Evolutionary conservation across 1,139 yeast genomes (phyloP).

Genomic region (Blastobotrys indianensis): DNA sequence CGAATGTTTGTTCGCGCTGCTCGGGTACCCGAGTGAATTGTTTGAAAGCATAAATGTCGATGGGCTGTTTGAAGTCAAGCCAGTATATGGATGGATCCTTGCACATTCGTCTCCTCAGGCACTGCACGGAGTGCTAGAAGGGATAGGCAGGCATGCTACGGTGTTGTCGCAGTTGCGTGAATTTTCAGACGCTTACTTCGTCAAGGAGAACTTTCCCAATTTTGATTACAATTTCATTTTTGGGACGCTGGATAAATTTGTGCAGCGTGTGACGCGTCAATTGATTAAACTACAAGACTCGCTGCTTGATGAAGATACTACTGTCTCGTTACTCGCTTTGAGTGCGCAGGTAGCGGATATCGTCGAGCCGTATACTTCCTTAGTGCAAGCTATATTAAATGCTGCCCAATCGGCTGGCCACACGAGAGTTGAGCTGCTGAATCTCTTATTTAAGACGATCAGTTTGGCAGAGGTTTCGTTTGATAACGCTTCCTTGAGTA

Average conservation of each 20-base stretch:
- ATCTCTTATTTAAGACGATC: conserved; percentile 13
- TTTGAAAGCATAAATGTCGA: background rate
- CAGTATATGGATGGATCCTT: conserved; percentile 2
- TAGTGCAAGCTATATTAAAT: conserved; percentile 12
- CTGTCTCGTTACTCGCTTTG: conserved; percentile 14
- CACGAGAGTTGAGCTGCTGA: conserved; percentile 14
- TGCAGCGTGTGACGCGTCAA: conserved; percentile 10
- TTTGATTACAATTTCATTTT: conserved; percentile 15
- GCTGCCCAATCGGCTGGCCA: background rate
- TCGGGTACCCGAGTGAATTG: conserved; percentile 17
- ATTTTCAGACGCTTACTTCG: conserved; percentile 14
- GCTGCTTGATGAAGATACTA: conserved; percentile 7
- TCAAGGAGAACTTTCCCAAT: conserved; percentile 13
- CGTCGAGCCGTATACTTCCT: conserved; percentile 12
- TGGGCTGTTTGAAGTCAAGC: conserved; percentile 1
- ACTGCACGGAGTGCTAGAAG: conserved; percentile 11
- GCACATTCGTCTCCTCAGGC: conserved; percentile 14
- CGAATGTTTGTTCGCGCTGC: conserved; percentile 17
- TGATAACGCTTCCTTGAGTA: background rate
- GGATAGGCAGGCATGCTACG: conserved; percentile 15
- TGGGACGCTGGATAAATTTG: conserved; percentile 16
- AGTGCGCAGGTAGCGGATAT: conserved; percentile 7
- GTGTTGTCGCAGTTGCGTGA: conserved; percentile 17
- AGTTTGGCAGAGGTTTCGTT: conserved; percentile 6
- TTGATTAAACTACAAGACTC: conserved; percentile 13